These are phyloP conservation scores for Dendrobium nobile DNA, from an alignment of 106 monocot genomes.

Conservation along the genomic window DNA sequence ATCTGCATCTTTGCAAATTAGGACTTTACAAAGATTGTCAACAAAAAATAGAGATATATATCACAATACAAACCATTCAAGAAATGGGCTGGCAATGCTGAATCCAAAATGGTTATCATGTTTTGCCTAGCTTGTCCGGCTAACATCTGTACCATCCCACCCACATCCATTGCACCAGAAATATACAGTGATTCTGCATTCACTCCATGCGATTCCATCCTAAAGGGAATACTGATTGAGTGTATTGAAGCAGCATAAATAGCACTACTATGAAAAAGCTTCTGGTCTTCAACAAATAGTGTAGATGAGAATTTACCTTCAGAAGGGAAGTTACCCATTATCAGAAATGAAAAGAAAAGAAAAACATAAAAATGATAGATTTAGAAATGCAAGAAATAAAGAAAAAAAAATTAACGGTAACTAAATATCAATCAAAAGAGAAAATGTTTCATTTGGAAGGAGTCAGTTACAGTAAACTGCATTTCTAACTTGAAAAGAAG, in stretches of 20 bases:
- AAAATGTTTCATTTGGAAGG: not conserved
- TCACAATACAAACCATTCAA: constrained; percentile 47
- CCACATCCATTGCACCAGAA: constrained; percentile 53
- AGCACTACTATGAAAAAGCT: constrained; percentile 81
- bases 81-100: constrained; percentile 71
- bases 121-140: constrained; percentile 69
- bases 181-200: constrained; percentile 21
- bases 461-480: not conserved
- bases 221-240: constrained; percentile 66
- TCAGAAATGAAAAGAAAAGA: constrained; percentile 3
- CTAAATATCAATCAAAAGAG: not conserved
- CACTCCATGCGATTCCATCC: constrained; percentile 48
- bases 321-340: not conserved
- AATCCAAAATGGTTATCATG: constrained; percentile 61
- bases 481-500: not conserved
- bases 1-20: constrained; percentile 25
- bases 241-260: constrained; percentile 87
- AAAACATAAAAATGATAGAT: not conserved
- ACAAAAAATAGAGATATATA: not conserved
- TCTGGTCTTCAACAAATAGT: constrained; percentile 60
- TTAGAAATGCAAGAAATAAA: not conserved
- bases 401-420: not conserved
- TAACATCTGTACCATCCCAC: constrained; percentile 48
- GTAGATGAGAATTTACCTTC: constrained; percentile 54
- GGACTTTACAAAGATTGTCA: not conserved